Evolutionary conservation across 2,329 filamentous ascomycete species (phyloP).

Genomic region (Pleomassaria siparia): DNA sequence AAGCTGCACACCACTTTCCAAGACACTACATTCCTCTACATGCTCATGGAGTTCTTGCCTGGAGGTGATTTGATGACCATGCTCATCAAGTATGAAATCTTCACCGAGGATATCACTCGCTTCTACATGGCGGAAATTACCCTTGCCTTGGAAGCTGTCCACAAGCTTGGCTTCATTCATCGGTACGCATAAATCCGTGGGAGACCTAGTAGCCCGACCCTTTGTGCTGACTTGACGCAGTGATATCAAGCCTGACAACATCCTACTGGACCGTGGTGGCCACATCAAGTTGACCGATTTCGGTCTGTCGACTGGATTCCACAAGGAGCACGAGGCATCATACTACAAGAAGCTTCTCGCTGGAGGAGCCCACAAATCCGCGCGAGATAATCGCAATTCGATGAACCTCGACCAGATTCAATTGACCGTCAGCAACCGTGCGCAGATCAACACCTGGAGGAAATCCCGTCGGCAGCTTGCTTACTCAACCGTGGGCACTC

Average conservation of each 20-base stretch:
- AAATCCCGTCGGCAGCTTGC: slow-evolving; percentile 94
- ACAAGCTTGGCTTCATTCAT: slow-evolving; percentile 97
- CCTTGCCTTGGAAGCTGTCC: slow-evolving; percentile 96
- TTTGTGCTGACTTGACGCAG: slow-evolving; percentile 51
- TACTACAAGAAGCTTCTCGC: slow-evolving; percentile 97
- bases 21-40: slow-evolving; percentile 93
- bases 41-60: slow-evolving; percentile 99
- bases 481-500: slow-evolving; percentile 96
- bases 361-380: slow-evolving; percentile 55
- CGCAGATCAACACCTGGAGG: slow-evolving; percentile 98
- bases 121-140: slow-evolving; percentile 99
- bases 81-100: slow-evolving; percentile 99
- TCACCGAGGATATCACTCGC: slow-evolving; percentile 95
- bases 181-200: slow-evolving; percentile 63
- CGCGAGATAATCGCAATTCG: slow-evolving; percentile 74
- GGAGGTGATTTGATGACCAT: slow-evolving; percentile 99
- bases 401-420: slow-evolving; percentile 98
- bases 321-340: slow-evolving; percentile 95
- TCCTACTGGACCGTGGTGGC: slow-evolving; percentile 89
- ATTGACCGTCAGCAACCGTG: slow-evolving; percentile 93
- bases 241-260: slow-evolving; percentile 99
- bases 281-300: slow-evolving; percentile 99
- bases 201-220: neutral
- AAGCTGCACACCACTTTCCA: slow-evolving; percentile 99
- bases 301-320: slow-evolving; percentile 94